These are phyloP conservation scores for Fistulifera pelliculosa DNA, from an alignment of 108 stramenopile genomes.

Conservation along the genomic window DNA sequence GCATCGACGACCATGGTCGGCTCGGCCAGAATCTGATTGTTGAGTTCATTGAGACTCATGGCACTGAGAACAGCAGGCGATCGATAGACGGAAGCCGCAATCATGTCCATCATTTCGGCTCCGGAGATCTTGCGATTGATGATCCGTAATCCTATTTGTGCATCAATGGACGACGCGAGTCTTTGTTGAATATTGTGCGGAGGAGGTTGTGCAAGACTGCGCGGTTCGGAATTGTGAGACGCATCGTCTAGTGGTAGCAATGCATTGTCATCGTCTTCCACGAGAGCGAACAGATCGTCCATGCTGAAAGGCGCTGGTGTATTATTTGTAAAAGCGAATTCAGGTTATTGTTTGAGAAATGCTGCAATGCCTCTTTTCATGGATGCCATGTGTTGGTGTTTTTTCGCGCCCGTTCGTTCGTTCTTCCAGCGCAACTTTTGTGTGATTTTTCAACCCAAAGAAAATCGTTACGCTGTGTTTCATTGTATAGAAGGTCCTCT, in stretches of 20 bases:
- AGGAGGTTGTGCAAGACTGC: background rate
- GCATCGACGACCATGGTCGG: slow-evolving; percentile 26
- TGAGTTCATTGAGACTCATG: slow-evolving; percentile 27
- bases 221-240: background rate
- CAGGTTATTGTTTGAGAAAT: too few relatives aligned
- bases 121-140: slow-evolving; percentile 29
- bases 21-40: slow-evolving; percentile 16
- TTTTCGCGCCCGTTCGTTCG: too few relatives aligned
- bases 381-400: too few relatives aligned
- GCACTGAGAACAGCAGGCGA: slow-evolving; percentile 34
- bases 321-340: too few relatives aligned
- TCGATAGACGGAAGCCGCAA: slow-evolving; percentile 20
- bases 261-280: background rate
- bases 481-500: too few relatives aligned
- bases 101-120: slow-evolving; percentile 35
- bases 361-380: too few relatives aligned
- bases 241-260: background rate
- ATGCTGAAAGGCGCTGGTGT: background rate
- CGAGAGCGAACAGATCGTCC: slow-evolving; percentile 2
- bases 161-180: slow-evolving; percentile 20
- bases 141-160: slow-evolving; percentile 36
- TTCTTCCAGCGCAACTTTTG: too few relatives aligned
- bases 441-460: too few relatives aligned
- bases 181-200: background rate
- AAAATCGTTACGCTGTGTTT: too few relatives aligned